Evolutionary conservation across 2,329 filamentous ascomycete genomes (phyloP), one percentile per base, ranked within the genome.

Genomic region (Verticillium nubilum): DNA sequence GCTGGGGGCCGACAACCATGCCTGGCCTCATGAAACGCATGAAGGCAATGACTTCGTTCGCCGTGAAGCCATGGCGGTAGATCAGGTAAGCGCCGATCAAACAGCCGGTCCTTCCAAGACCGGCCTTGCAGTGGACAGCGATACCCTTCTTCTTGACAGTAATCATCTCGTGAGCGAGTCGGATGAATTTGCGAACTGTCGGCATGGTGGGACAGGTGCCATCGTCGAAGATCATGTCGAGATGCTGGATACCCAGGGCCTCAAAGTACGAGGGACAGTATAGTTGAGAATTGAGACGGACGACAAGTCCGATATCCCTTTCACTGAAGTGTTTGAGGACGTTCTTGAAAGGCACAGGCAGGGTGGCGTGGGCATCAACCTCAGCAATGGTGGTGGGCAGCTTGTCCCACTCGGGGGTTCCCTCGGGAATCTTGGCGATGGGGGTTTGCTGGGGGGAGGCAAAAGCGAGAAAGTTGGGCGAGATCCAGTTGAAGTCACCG

Each of bases 181-280:
- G 91, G 74, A 99, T 94, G 73, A 99, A 99, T 72, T 93, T 93
- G 66, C 91, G 87, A 28, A 99, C 95, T n/a, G 93, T 88, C 19
- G 86, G 86, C 57, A 99, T 80, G 2, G 92, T 87, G 25, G 95
- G 95, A 73, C 95, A 99, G 4, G 95, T 99, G 64, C 95, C 95
- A 68, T 99, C 95, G 69, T 98, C 95, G 70, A 99, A 99, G 69
- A 99, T 98, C 95, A 99, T 99, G 77, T 99, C 95, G 47, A 98
- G 81, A 72, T 99, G 95, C 68, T 92, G 88, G 70, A 99, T 98
- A 29, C 94, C 94, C 57, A 99, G 81, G 3, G 93, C 91, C 64
- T 94, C 95, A 74, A 99, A 99, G 78, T 94, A 97, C n/a, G 92
- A 93, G 0, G 95, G 91, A 0, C 91, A 96, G 80, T 99, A 99